Evolutionary conservation across 768 basidiomycete genomes (phyloP), one percentile per base, ranked within the genome.

Genomic region (Termitomyces bulborhizus): DNA sequence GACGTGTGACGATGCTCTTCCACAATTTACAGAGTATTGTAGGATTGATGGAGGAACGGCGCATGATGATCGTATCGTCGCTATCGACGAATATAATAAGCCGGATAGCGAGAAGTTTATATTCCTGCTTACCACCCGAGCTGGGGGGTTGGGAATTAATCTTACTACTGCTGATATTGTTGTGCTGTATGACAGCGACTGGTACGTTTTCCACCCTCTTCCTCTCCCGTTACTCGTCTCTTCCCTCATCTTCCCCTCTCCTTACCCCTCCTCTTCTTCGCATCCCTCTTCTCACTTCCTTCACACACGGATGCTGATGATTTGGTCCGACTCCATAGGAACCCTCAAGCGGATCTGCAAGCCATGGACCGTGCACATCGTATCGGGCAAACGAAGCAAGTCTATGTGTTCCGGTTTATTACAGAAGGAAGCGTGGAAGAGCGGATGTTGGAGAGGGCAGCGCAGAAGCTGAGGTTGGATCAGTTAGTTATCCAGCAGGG

Each of bases 361-460:
- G 97, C 97, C 4, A 98, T 97, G 96, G 94, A 98, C 66, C 90
- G 93, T 55, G 95, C 95, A 0, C 94, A 96, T 73, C 90, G 93
- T 54, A 96, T 96, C 58, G 94, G 94, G 3, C 94, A 98, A 72
- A 96, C 91, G 44, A 98, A 96, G 72, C 94, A 98, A 70, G 95
- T 97, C 18, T 95, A 93, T 63, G 95, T 97, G 4, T 98, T 92
- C 76, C 76, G 95, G n/a, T 96, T 97, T 69, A 88, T 97, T 63
- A 96, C 95, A 0, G 92, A 96, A 72, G 90, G 89, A 46, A 94
- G 92, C 54, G 95, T 97, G 6, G 95, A 97, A 70, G 94, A 97
- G 71, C 83, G 94, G 36, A 95, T 98, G 80, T 72, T 97, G 31
- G 95, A 97, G 72, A 77, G 93, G 5, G 95, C 93, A 1, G 95